Evolutionary conservation across 2,329 filamentous ascomycete species (phyloP).

Genomic region (Pseudocercospora eumusae): DNA sequence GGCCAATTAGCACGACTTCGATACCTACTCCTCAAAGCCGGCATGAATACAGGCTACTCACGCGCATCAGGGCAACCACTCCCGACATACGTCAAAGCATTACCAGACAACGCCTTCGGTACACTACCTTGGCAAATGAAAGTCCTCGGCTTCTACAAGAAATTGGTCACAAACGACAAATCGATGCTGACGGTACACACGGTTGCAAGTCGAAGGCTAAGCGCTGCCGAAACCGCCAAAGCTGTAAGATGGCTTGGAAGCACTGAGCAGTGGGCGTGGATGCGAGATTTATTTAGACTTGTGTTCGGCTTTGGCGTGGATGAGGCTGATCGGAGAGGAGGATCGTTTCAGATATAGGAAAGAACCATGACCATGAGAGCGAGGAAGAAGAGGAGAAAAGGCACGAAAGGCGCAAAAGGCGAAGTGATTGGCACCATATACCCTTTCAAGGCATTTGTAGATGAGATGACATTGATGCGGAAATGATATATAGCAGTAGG

Average conservation of each 20-base stretch:
- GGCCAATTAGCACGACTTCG: slow-evolving; percentile 76
- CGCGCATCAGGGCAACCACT: slow-evolving; percentile 61
- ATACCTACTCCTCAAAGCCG: slow-evolving; percentile 76
- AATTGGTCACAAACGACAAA: slow-evolving; percentile 72
- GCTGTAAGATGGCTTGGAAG: slow-evolving; percentile 75
- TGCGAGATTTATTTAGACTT: slow-evolving; percentile 77
- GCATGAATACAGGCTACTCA: slow-evolving; percentile 78
- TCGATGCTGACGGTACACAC: slow-evolving; percentile 60
- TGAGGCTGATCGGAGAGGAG: slow-evolving; percentile 56
- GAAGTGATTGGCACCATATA: not conserved
- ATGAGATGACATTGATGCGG: not conserved
- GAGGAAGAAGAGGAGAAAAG: not conserved
- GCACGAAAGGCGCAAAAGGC: not conserved
- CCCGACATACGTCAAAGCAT: slow-evolving; percentile 72
- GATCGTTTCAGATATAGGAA: slow-evolving; percentile 18
- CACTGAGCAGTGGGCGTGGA: slow-evolving; percentile 72
- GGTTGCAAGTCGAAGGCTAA: slow-evolving; percentile 61
- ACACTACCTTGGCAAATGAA: slow-evolving; percentile 67
- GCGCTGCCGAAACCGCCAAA: slow-evolving; percentile 74
- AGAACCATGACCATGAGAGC: not conserved
- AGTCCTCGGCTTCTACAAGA: slow-evolving; percentile 77
- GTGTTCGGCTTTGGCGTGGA: slow-evolving; percentile 84
- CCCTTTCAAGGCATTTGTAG: not conserved
- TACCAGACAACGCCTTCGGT: slow-evolving; percentile 79
- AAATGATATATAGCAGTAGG: not conserved